Conservation (phyloP, 805 yeast species). For the Ogataea pilisensis region DNA sequence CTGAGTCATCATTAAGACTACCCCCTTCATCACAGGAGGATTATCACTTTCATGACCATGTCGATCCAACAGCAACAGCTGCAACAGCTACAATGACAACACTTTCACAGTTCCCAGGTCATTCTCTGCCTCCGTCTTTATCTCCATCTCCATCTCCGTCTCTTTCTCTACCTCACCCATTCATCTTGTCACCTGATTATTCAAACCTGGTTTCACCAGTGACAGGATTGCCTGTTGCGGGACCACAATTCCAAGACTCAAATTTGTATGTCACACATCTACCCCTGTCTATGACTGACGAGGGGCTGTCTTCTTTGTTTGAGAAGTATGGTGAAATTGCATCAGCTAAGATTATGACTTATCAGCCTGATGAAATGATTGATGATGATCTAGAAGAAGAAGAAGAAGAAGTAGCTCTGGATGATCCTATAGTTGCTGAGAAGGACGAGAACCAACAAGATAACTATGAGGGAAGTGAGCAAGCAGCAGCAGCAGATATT, state of each 20-base stretch:
- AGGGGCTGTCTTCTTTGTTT: slow-evolving; percentile 43
- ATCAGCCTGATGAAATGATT: slow-evolving; percentile 31
- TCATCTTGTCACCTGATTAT: slow-evolving; percentile 27
- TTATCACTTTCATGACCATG: no score
- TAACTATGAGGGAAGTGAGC: background rate
- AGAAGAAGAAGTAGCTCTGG: background rate
- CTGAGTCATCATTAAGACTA: background rate
- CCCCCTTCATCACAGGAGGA: no score
- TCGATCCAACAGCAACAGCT: slow-evolving; percentile 4
- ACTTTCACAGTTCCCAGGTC: no score
- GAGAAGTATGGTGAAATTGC: slow-evolving; percentile 46
- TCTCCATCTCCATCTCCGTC: background rate
- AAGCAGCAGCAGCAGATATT: background rate
- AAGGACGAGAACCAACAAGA: background rate
- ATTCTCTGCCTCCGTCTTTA: no score
- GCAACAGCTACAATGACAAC: background rate
- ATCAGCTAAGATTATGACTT: slow-evolving; percentile 54
- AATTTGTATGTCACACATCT: slow-evolving; percentile 69
- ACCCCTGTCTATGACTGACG: slow-evolving; percentile 52
- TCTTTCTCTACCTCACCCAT: slow-evolving; percentile 9
- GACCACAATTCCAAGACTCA: slow-evolving; percentile 57
- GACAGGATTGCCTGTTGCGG: slow-evolving; percentile 38
- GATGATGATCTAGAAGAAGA: slow-evolving; percentile 6
- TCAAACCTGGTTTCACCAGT: slow-evolving; percentile 26
- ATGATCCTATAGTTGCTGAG: background rate